These are phyloP conservation scores for Colletotrichum sp. DNA, from an alignment of 2,329 filamentous ascomycete species.

Conservation along the genomic window DNA sequence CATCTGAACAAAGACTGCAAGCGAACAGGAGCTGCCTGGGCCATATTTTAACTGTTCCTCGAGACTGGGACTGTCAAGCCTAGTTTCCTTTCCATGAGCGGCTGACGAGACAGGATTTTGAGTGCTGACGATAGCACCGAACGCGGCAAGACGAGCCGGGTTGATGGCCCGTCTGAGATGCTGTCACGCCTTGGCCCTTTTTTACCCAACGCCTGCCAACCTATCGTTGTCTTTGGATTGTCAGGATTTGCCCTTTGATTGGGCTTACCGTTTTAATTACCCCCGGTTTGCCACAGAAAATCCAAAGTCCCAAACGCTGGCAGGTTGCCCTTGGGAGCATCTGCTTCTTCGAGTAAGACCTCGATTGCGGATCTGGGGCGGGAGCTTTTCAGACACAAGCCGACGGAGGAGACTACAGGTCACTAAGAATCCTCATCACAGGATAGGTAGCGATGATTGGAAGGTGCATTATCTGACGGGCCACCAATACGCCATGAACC, in stretches of 20 bases:
- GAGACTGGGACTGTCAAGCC: neutral
- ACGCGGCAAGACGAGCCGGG: neutral
- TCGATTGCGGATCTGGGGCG: neutral
- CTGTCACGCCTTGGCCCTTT: neutral
- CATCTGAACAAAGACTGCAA: neutral
- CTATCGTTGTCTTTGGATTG: neutral
- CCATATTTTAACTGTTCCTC: neutral
- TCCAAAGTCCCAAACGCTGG: neutral
- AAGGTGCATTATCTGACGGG: neutral
- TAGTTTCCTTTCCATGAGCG: neutral
- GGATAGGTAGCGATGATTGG: neutral
- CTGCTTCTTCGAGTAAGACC: neutral
- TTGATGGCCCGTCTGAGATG: neutral
- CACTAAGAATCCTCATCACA: neutral
- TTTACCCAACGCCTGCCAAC: neutral
- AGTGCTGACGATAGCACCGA: constrained; percentile 9
- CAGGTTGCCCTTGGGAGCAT: neutral
- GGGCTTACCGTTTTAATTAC: neutral
- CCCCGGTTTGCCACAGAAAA: neutral
- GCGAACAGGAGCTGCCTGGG: neutral
- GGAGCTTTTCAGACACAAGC: neutral
- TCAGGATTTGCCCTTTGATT: neutral
- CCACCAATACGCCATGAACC: neutral
- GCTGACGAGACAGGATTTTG: neutral
- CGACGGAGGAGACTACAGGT: neutral